phyloP scores from a whole-genome alignment of 805 yeast species.

The Grigorovia humatica region DNA sequence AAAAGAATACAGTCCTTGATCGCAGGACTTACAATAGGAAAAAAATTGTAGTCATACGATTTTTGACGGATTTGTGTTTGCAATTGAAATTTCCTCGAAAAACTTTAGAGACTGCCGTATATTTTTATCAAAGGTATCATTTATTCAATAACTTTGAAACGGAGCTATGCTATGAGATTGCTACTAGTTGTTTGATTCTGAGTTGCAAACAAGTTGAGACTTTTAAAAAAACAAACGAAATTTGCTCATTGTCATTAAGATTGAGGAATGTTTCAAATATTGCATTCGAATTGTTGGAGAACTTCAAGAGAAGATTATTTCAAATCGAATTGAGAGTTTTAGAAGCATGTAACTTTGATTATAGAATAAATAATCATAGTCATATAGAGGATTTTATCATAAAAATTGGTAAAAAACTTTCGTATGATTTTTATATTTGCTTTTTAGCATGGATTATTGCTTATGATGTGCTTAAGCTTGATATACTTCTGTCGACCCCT shows the following conservation, averaged over 20 bases:
- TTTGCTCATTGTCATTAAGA: conserved; percentile 34
- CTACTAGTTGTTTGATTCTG: conserved; percentile 55
- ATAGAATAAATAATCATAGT: conserved; percentile 41
- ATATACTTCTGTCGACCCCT: conserved; percentile 57
- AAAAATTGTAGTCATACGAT: conserved; percentile 43
- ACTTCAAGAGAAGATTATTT: conserved; percentile 46
- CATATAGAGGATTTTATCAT: conserved; percentile 58
- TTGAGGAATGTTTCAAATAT: conserved; percentile 22
- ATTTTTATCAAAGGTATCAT: conserved; percentile 60
- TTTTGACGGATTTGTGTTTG: conserved; percentile 42
- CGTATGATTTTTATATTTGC: conserved; percentile 38
- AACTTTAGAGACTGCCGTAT: conserved; percentile 60
- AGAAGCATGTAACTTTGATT: conserved; percentile 73
- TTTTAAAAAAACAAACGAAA: conserved; percentile 59
- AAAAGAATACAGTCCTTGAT: conserved; percentile 42
- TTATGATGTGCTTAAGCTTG: conserved; percentile 65
- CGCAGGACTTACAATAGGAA: conserved; percentile 40
- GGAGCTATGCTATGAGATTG: conserved; percentile 48
- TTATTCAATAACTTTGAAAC: conserved; percentile 53
- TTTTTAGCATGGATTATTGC: conserved; percentile 62
- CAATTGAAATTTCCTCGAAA: conserved; percentile 56
- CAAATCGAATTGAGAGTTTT: conserved; percentile 59
- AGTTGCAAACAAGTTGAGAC: conserved; percentile 79
- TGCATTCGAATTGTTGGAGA: conserved; percentile 35
- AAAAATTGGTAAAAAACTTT: conserved; percentile 44